Evolutionary conservation across 2,329 filamentous ascomycete species (phyloP), one percentile per base, ranked within the genome.

Genomic region (Cladophialophora bantiana): DNA sequence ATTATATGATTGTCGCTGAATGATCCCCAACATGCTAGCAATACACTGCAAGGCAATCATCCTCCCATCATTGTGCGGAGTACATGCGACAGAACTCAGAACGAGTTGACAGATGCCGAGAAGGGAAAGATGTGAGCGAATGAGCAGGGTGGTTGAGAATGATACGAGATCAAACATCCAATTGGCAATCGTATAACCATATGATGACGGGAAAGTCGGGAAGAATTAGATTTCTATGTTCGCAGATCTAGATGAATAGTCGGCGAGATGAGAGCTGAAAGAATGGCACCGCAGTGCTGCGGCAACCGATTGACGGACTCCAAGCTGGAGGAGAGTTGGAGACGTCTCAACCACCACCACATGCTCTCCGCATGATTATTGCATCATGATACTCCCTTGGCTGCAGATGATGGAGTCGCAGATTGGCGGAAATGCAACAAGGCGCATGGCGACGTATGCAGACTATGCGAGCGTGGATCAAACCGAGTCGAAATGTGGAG

Each of bases 291-390:
- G 26, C 26, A 26, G 26, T 26, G 26, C 26, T 26, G 26, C 26
- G 26, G 26, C 26, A 26, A 26, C 26, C 26, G 2, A 26, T 26
- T 3, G 26, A 26, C 9, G 36, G 36, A 38, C 36, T 38, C 40
- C 7, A 18, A 45, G 3, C 15, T 45, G 40, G n/a, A n/a, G 26
- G 18, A 18, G 26, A 50, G 18, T 50, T 50, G 45, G 45, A 26
- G 45, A 50, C 26, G 45, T 20, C 45, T 2, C 45, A 26, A 50
- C 7, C 40, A 50, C 6, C 26, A 26, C 18, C 45, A 50, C n/a
- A 50, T 50, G 45, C 18, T 50, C 45, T 50, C 45, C 45, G 45
- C 45, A 50, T 26, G 45, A 50, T 12, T 26, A 50, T 50, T 50
- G 45, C 45, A 50, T 50, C 45, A 50, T 26, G 45, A 26, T 26